Percentiles rank a stretch among this genome's conserved stretches.
These are phyloP conservation scores for Coix lacrymajobi DNA, from an alignment of 176 grass and related monocot genomes.

Conservation along the genomic window DNA sequence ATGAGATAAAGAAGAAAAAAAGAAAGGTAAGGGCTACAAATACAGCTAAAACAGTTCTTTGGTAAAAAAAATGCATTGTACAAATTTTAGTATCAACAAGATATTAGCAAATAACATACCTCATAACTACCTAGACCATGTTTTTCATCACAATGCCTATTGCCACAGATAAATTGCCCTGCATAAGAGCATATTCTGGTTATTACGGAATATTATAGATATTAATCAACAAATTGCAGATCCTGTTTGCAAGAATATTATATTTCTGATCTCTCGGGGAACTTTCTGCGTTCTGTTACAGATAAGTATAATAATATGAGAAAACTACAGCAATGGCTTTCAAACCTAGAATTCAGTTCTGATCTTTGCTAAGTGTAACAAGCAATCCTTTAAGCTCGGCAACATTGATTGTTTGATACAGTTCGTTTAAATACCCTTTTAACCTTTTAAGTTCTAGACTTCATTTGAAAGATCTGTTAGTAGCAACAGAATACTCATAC, in stretches of 20 bases:
- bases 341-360: background rate
- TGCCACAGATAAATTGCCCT: slow-evolving; percentile 98
- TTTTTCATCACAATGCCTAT: slow-evolving; percentile 65
- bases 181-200: background rate
- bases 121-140: slow-evolving; percentile 80
- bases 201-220: background rate
- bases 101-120: slow-evolving; percentile 39
- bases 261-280: background rate
- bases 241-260: background rate
- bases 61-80: background rate
- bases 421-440: background rate
- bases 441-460: background rate
- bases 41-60: background rate
- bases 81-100: background rate
- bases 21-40: background rate
- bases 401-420: too few relatives aligned
- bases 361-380: background rate
- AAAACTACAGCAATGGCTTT: background rate
- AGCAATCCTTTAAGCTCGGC: background rate
- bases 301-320: background rate
- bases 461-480: background rate
- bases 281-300: background rate
- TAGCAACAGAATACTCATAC: background rate
- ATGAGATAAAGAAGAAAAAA: background rate
- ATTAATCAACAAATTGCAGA: background rate